These are phyloP conservation scores for Ceratocystis variospora DNA, from an alignment of 2,329 filamentous ascomycete genomes.

Conservation along the genomic window DNA sequence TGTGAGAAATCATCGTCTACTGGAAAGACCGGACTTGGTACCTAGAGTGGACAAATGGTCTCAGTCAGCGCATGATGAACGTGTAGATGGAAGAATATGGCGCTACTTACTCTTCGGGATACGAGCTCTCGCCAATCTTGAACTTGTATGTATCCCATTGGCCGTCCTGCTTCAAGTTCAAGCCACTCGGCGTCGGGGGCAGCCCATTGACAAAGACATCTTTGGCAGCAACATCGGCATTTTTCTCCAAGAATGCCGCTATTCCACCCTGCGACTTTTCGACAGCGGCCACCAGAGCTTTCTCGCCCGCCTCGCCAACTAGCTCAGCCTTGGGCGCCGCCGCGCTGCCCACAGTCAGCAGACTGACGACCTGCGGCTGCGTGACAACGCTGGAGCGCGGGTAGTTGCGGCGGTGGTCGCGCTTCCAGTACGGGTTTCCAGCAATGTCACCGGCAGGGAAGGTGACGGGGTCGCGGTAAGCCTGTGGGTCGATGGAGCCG, in stretches of 20 bases:
- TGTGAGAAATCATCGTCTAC: slow-evolving; percentile 26
- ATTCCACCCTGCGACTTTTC: slow-evolving; percentile 60
- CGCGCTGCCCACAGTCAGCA: slow-evolving; percentile 74
- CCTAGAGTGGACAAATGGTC: slow-evolving; percentile 26
- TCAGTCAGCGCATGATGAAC: slow-evolving; percentile 24
- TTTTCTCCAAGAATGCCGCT: slow-evolving; percentile 38
- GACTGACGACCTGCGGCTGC: slow-evolving; percentile 72
- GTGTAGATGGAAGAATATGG: neutral
- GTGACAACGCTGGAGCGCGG: slow-evolving; percentile 64
- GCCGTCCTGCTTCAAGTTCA: slow-evolving; percentile 38
- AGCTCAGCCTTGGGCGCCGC: slow-evolving; percentile 70
- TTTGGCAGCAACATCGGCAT: slow-evolving; percentile 35
- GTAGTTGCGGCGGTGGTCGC: slow-evolving; percentile 72
- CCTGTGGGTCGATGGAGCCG: slow-evolving; percentile 29
- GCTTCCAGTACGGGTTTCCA: slow-evolving; percentile 56
- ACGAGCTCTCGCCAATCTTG: slow-evolving; percentile 51
- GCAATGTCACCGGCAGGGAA: slow-evolving; percentile 34
- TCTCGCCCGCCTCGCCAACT: slow-evolving; percentile 45
- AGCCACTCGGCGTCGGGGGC: slow-evolving; percentile 72
- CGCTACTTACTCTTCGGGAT: slow-evolving; percentile 49
- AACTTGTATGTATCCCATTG: slow-evolving; percentile 58
- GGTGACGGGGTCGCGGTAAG: slow-evolving; percentile 36
- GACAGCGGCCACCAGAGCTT: slow-evolving; percentile 60
- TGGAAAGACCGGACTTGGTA: slow-evolving; percentile 53
- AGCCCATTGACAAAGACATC: slow-evolving; percentile 64